phyloP scores from a whole-genome alignment of 306 rosid genomes.

The Rosa rugosa region DNA sequence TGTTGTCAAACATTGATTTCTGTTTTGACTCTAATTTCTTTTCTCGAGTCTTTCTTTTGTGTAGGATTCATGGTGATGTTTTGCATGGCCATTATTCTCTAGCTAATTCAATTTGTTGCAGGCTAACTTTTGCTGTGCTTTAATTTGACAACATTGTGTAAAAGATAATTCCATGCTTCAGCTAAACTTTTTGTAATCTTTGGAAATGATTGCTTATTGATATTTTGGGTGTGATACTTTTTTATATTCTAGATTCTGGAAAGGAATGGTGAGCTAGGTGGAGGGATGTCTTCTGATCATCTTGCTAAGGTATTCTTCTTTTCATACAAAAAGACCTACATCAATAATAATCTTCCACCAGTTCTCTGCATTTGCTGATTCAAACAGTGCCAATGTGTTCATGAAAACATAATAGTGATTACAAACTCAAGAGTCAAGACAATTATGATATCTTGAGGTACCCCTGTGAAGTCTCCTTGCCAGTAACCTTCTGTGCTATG shows the following conservation, averaged over 20 bases:
- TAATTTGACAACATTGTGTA: neutral
- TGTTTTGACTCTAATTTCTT: neutral
- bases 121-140: neutral
- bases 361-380: neutral
- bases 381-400: slow-evolving; percentile 4
- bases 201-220: neutral
- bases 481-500: slow-evolving; percentile 1
- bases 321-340: neutral
- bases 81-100: neutral
- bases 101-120: neutral
- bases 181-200: neutral
- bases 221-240: slow-evolving; percentile 1
- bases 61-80: neutral
- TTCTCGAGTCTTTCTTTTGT: neutral
- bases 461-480: slow-evolving; percentile 5
- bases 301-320: slow-evolving; percentile 62
- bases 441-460: neutral
- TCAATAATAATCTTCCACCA: neutral
- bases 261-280: slow-evolving; percentile 42
- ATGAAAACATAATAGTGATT: neutral
- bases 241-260: slow-evolving; percentile 57
- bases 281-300: slow-evolving; percentile 54
- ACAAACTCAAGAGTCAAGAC: slow-evolving; percentile 5
- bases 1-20: neutral
- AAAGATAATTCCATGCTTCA: neutral